A percentile compares a stretch with the other conserved stretches of the same genome.
Evolutionary conservation across 2,329 filamentous ascomycete species (phyloP).

Genomic region (Huntiella decipiens): DNA sequence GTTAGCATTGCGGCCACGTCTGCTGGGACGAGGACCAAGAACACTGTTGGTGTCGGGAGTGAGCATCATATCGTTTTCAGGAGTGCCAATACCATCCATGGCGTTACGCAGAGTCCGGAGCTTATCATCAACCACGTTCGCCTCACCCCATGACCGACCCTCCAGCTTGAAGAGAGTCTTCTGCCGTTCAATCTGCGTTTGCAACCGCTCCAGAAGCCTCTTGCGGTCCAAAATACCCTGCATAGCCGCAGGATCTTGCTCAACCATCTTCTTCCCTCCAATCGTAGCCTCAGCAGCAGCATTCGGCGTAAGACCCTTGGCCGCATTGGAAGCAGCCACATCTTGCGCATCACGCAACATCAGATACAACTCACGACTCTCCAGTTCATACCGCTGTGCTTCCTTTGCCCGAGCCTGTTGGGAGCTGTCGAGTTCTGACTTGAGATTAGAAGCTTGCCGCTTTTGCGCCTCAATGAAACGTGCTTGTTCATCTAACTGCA

Average conservation of each 20-base stretch:
- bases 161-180: conserved; percentile 97
- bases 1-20: conserved; percentile 35
- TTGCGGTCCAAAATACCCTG: conserved; percentile 87
- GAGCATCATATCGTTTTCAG: conserved; percentile 20
- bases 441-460: conserved; percentile 71
- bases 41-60: conserved; percentile 50
- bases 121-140: conserved; percentile 71
- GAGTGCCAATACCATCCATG: conserved; percentile 52
- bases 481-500: conserved; percentile 80
- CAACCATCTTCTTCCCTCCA: conserved; percentile 25
- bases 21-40: conserved; percentile 41
- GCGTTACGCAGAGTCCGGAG: conserved; percentile 80
- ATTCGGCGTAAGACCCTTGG: conserved; percentile 23
- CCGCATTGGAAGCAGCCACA: conserved; percentile 71
- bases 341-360: conserved; percentile 97
- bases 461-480: conserved; percentile 77
- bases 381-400: conserved; percentile 82
- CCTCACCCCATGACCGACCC: conserved; percentile 73
- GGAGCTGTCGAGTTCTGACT: conserved; percentile 72
- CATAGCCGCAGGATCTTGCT: conserved; percentile 57
- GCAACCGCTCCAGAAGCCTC: conserved; percentile 76
- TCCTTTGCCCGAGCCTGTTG: conserved; percentile 78
- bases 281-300: background rate
- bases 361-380: conserved; percentile 89
- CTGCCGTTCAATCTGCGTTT: conserved; percentile 87